phyloP scores from a whole-genome alignment of 768 basidiomycete species.

The Asterophora lycoperdoides region DNA sequence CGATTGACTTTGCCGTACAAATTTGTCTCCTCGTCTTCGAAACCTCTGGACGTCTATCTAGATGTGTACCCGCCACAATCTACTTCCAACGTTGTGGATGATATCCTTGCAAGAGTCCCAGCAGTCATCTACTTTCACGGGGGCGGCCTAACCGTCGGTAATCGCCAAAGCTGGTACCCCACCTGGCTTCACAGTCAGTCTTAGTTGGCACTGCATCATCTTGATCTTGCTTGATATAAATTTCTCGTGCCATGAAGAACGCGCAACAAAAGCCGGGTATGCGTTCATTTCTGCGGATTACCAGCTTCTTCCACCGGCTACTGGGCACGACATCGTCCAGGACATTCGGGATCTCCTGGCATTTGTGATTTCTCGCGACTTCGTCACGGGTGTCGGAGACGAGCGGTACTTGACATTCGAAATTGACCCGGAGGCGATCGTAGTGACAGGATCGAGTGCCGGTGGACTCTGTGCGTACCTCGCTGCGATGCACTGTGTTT shows the following conservation, averaged over 20 bases:
- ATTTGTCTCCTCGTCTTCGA: constrained; percentile 1
- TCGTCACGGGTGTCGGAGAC: constrained; percentile 5
- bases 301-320: constrained; percentile 49
- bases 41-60: constrained; percentile 11
- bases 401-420: constrained; percentile 18
- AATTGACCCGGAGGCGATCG: constrained; percentile 42
- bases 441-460: constrained; percentile 54
- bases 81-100: background rate
- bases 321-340: constrained; percentile 51
- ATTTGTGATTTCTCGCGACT: constrained; percentile 33
- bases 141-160: constrained; percentile 60
- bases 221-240: constrained; percentile 10
- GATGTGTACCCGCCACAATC: constrained; percentile 22
- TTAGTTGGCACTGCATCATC: background rate
- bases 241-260: constrained; percentile 33
- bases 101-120: constrained; percentile 17
- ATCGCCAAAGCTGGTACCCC: constrained; percentile 59
- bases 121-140: constrained; percentile 45
- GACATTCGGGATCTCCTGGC: constrained; percentile 55
- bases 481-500: constrained; percentile 45
- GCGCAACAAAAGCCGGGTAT: constrained; percentile 42
- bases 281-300: constrained; percentile 64
- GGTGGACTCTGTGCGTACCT: constrained; percentile 65
- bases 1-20: constrained; percentile 20
- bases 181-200: constrained; percentile 55